These are phyloP conservation scores for Ophiocordyceps sinensis DNA, from an alignment of 2,329 filamentous ascomycete species.

Conservation along the genomic window DNA sequence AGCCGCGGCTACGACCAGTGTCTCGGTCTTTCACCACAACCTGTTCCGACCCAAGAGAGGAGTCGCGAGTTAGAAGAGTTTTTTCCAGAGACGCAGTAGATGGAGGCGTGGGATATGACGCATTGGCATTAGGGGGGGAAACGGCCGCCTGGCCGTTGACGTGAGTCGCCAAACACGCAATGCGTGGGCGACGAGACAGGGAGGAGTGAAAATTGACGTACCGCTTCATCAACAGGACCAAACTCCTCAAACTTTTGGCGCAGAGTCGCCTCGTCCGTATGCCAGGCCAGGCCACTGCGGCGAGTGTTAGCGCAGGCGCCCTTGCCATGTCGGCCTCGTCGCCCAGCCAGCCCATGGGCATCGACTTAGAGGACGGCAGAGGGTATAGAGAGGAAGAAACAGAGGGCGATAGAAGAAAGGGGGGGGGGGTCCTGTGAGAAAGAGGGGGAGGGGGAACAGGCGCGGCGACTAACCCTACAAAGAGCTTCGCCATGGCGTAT, in stretches of 20 bases:
- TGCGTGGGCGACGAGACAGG: neutral
- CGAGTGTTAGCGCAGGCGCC: constrained; percentile 7
- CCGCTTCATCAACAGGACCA: constrained; percentile 84
- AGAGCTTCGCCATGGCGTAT: constrained; percentile 72
- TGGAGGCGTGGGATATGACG: neutral
- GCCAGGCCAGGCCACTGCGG: constrained; percentile 85
- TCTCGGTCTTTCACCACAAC: constrained; percentile 97
- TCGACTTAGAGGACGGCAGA: neutral
- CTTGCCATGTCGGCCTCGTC: neutral
- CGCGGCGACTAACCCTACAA: constrained; percentile 61
- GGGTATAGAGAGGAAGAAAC: too few relatives aligned
- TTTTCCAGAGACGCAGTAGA: constrained; percentile 1
- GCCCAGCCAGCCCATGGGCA: neutral
- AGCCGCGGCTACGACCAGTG: constrained; percentile 90
- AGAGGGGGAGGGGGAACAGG: neutral
- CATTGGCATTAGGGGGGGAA: neutral
- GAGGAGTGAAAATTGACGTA: constrained; percentile 36
- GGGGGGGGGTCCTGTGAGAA: neutral
- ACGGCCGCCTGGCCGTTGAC: neutral
- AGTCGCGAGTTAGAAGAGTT: constrained; percentile 7
- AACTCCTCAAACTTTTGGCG: constrained; percentile 88
- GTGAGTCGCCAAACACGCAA: neutral
- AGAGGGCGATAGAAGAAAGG: constrained; percentile 2
- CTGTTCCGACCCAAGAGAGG: constrained; percentile 28
- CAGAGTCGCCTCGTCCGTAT: constrained; percentile 81